Conservation (phyloP, 2,329 filamentous ascomycete genomes). For the Microsporum ferrugineum region DNA sequence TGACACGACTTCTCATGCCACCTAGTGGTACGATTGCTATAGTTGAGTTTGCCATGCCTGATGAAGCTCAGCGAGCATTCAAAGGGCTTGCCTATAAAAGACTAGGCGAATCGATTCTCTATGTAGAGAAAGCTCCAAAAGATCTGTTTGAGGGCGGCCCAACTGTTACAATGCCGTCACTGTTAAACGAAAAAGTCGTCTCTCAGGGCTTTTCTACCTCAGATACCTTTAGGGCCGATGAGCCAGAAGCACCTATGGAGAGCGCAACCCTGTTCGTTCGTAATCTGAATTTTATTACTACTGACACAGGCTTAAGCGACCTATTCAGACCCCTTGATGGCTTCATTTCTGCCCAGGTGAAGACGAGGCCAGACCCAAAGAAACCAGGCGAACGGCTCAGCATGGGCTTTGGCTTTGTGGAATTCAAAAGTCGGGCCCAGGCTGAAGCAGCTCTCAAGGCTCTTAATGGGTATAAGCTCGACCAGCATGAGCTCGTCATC, state of each 20-base stretch:
- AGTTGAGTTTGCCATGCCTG: conserved; percentile 69
- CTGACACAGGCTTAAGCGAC: conserved; percentile 61
- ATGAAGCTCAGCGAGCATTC: conserved; percentile 75
- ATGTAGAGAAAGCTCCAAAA: conserved; percentile 85
- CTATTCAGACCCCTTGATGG: conserved; percentile 72
- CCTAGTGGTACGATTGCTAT: conserved; percentile 89
- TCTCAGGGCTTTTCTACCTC: conserved; percentile 33
- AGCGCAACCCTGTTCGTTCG: conserved; percentile 82
- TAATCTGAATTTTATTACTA: conserved; percentile 87
- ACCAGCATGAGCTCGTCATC: conserved; percentile 73
- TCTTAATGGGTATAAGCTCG: conserved; percentile 85
- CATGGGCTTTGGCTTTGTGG: conserved; percentile 94
- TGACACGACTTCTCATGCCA: conserved; percentile 78
- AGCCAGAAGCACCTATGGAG: conserved; percentile 36
- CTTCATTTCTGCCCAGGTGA: conserved; percentile 79
- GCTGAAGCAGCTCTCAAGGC: conserved; percentile 67
- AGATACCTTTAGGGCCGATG: conserved; percentile 30
- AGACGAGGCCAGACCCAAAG: conserved; percentile 89
- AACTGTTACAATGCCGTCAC: conserved; percentile 23
- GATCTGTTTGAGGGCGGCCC: conserved; percentile 52
- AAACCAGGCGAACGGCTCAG: conserved; percentile 76
- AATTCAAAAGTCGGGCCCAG: conserved; percentile 67
- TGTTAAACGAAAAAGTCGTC: conserved; percentile 23
- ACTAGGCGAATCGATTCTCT: conserved; percentile 80
- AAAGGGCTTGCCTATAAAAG: conserved; percentile 76